A percentile compares a stretch with the other conserved stretches of the same genome.
phyloP scores from a whole-genome alignment of 768 basidiomycete genomes.

The Mycena polygramma region DNA sequence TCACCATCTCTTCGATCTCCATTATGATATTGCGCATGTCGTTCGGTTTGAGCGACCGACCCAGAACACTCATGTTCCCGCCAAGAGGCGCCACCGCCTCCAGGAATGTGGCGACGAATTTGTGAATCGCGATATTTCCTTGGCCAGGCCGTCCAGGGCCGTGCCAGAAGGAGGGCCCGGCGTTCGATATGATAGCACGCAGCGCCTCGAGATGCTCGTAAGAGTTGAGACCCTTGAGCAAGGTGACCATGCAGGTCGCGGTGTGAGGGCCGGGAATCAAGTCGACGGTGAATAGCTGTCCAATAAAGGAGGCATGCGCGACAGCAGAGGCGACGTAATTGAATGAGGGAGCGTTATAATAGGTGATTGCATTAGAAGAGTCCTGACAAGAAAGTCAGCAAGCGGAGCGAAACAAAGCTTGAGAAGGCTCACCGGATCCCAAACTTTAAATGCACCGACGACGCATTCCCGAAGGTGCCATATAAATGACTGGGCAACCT shows the following conservation, averaged over 20 bases:
- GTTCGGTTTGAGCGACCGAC: slow-evolving; percentile 28
- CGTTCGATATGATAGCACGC: slow-evolving; percentile 38
- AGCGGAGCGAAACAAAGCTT: not conserved
- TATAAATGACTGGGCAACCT: slow-evolving; percentile 41
- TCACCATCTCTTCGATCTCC: slow-evolving; percentile 32
- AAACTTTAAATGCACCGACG: slow-evolving; percentile 42
- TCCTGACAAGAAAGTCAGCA: slow-evolving; percentile 28
- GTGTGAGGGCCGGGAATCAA: slow-evolving; percentile 40
- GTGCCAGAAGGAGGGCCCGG: slow-evolving; percentile 43
- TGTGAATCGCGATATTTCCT: slow-evolving; percentile 37
- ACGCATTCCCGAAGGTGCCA: slow-evolving; percentile 43
- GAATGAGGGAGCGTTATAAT: slow-evolving; percentile 31
- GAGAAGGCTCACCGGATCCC: slow-evolving; percentile 43
- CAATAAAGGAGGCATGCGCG: slow-evolving; percentile 43
- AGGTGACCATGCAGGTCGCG: slow-evolving; percentile 38
- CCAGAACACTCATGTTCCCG: slow-evolving; percentile 36
- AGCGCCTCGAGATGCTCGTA: slow-evolving; percentile 46
- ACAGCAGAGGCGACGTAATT: slow-evolving; percentile 41
- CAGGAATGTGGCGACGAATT: slow-evolving; percentile 36
- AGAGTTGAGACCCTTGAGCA: slow-evolving; percentile 42
- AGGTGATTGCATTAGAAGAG: slow-evolving; percentile 31
- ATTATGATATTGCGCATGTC: slow-evolving; percentile 32
- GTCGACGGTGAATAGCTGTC: slow-evolving; percentile 43
- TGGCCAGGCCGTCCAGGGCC: slow-evolving; percentile 25
- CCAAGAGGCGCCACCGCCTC: slow-evolving; percentile 34